Base-by-base conservation (phyloP, 2,329 filamentous ascomycete species). In the Fusarium circinatum region DNA sequence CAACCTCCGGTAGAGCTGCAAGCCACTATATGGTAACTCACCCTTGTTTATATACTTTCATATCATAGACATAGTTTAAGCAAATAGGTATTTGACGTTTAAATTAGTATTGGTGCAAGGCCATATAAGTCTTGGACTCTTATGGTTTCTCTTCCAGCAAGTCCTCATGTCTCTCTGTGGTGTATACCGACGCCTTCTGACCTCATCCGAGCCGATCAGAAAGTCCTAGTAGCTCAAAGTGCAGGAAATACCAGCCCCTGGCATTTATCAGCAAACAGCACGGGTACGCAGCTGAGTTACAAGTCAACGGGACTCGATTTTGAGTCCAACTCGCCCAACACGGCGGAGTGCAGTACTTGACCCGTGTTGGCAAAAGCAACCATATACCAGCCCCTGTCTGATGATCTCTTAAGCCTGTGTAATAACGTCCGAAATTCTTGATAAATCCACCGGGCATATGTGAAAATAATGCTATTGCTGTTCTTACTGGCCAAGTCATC, bases 301-400 rank as follows among this genome's bases (percentile, higher is more conserved):
- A 54, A 30, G 22, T 28, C 17, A 36, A 44, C 17, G 30, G 32
- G 44, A 38, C 69, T 71, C 51, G 52, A 28, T 55, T 71, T 45
- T 71, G 36, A 71, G 68, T 49, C 30, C 10, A 26, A 20, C 38
- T 6, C 11, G 28, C 26, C 22, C 57, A 51, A 36, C 39, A 32
- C 45, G 44, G 61, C 39, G 41, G 55, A 67, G 36, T 57, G 54
- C 49, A 67, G 32, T 49, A 47, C 41, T 49, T 49, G 30, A 32
- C 30, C 44, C 17, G 45, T 30, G 20, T 39, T 17, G 5, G 8
- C 39, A 62, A 47, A 44, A 36, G 51, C 44, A 70, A 66, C 44
- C 34, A 65, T 45, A 20, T 18, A 11, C 11, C 15, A 14, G 30
- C 45, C 36, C 26, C 22, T 56, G 18, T 38, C n/a, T 28, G 17